Evolutionary conservation across 352 stramenopile species (phyloP).

Genomic region (Globisporangium yorkense): DNA sequence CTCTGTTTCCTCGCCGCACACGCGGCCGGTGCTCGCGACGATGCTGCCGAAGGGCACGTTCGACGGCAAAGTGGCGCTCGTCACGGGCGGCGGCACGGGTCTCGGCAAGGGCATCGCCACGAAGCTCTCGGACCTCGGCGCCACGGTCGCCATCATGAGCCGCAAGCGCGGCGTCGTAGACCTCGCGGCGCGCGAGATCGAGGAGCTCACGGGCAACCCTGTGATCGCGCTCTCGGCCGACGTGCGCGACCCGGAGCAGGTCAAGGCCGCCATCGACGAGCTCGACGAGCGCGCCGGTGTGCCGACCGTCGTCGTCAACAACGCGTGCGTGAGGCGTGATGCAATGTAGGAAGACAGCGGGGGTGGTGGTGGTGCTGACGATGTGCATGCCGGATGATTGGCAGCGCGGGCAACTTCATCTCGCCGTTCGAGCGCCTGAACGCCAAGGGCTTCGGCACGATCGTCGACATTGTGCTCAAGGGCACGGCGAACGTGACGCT

Average conservation of each 20-base stretch:
- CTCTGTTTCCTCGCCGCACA: slow-evolving; percentile 7
- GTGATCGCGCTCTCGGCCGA: slow-evolving; percentile 77
- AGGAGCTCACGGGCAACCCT: slow-evolving; percentile 48
- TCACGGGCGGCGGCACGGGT: slow-evolving; percentile 94
- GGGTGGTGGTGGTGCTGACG: not conserved
- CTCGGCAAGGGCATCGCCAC: slow-evolving; percentile 93
- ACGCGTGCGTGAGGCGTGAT: slow-evolving; percentile 28
- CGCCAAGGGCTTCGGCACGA: slow-evolving; percentile 94
- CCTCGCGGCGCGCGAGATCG: slow-evolving; percentile 70
- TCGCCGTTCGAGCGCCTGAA: slow-evolving; percentile 87
- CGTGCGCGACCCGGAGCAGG: slow-evolving; percentile 87
- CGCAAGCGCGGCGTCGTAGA: slow-evolving; percentile 90
- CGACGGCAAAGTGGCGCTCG: slow-evolving; percentile 83
- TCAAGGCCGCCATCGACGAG: slow-evolving; percentile 79
- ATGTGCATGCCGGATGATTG: not conserved
- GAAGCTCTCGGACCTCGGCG: slow-evolving; percentile 90
- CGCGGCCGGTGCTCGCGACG: slow-evolving; percentile 32
- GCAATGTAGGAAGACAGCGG: too few relatives aligned
- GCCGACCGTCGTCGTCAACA: slow-evolving; percentile 78
- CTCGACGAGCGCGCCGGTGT: slow-evolving; percentile 57
- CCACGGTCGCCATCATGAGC: slow-evolving; percentile 93
- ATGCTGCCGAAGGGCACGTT: slow-evolving; percentile 72
- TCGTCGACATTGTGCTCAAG: slow-evolving; percentile 95
- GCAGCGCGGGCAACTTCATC: slow-evolving; percentile 94
- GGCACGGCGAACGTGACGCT: slow-evolving; percentile 81